These are phyloP conservation scores for Aspergillus vadensis DNA, from an alignment of 2,329 filamentous ascomycete species.

Conservation along the genomic window DNA sequence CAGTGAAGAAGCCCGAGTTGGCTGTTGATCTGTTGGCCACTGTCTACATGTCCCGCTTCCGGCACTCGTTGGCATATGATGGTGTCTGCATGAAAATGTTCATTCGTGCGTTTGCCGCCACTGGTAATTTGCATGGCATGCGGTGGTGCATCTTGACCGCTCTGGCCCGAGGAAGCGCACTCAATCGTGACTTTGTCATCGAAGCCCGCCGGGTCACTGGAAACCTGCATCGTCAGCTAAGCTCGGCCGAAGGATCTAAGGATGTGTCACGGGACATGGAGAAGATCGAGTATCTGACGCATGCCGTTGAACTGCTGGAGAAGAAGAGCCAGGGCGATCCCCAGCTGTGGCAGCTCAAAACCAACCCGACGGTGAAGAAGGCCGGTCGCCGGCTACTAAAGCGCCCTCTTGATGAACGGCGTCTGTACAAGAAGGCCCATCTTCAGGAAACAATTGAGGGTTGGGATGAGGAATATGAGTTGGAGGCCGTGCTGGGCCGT, in stretches of 20 bases:
- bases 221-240: slow-evolving; percentile 15
- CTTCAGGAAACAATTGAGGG: slow-evolving; percentile 19
- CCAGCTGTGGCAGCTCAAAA: slow-evolving; percentile 17
- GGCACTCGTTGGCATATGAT: slow-evolving; percentile 35
- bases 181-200: slow-evolving; percentile 35
- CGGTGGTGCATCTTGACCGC: slow-evolving; percentile 45
- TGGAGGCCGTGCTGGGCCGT: slow-evolving; percentile 25
- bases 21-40: slow-evolving; percentile 39
- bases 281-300: slow-evolving; percentile 25
- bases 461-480: slow-evolving; percentile 36
- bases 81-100: slow-evolving; percentile 43
- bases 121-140: slow-evolving; percentile 36
- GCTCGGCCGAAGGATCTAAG: slow-evolving; percentile 1
- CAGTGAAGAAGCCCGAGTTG: slow-evolving; percentile 23
- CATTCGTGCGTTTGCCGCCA: slow-evolving; percentile 35
- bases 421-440: slow-evolving; percentile 14
- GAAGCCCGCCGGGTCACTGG: slow-evolving; percentile 35
- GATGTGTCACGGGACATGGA: slow-evolving; percentile 6
- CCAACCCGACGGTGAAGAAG: slow-evolving; percentile 16
- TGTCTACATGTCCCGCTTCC: slow-evolving; percentile 42
- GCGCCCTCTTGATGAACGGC: slow-evolving; percentile 15
- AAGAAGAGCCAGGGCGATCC: slow-evolving; percentile 27
- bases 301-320: slow-evolving; percentile 24
- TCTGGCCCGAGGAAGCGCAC: slow-evolving; percentile 36
- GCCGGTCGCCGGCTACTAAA: slow-evolving; percentile 15